These are phyloP conservation scores for Mucor indicus DNA, from an alignment of 371 early-diverging fungal species.

Conservation along the genomic window DNA sequence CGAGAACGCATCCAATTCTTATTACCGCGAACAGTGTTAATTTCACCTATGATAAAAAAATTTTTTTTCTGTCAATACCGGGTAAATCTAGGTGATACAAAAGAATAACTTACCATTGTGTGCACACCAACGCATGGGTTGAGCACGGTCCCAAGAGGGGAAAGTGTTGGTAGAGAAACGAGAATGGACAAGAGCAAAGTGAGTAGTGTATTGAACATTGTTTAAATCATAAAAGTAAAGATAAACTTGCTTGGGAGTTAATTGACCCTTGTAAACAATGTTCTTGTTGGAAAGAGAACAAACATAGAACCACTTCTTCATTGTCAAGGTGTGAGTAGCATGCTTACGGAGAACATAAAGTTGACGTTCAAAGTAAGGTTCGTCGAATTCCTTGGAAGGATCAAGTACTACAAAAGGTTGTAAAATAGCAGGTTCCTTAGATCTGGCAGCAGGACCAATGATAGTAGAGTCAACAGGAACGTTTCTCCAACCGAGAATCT, in stretches of 20 bases:
- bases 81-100: background rate
- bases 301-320: conserved; percentile 91
- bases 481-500: conserved; percentile 85
- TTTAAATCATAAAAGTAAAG: conserved; percentile 87
- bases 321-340: conserved; percentile 74
- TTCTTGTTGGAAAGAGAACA: conserved; percentile 91
- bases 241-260: conserved; percentile 92
- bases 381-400: conserved; percentile 52
- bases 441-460: conserved; percentile 84
- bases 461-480: conserved; percentile 86
- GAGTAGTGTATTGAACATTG: conserved; percentile 75
- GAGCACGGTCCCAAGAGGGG: conserved; percentile 97
- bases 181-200: conserved; percentile 96
- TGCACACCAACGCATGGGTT: conserved; percentile 95
- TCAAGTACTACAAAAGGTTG: conserved; percentile 87
- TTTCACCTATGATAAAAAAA: conserved; percentile 68
- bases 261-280: conserved; percentile 95
- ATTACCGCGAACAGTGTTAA: conserved; percentile 97
- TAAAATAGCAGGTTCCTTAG: conserved; percentile 90
- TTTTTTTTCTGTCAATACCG: background rate
- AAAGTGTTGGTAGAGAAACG: conserved; percentile 98
- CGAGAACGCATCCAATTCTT: conserved; percentile 98
- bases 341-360: conserved; percentile 90
- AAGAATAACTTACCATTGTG: conserved; percentile 81
- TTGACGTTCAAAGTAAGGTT: conserved; percentile 78